A percentile compares a stretch with the other conserved stretches of the same genome.
These are phyloP conservation scores for Thyridium curvatum DNA, from an alignment of 2,329 filamentous ascomycete species.

Conservation along the genomic window DNA sequence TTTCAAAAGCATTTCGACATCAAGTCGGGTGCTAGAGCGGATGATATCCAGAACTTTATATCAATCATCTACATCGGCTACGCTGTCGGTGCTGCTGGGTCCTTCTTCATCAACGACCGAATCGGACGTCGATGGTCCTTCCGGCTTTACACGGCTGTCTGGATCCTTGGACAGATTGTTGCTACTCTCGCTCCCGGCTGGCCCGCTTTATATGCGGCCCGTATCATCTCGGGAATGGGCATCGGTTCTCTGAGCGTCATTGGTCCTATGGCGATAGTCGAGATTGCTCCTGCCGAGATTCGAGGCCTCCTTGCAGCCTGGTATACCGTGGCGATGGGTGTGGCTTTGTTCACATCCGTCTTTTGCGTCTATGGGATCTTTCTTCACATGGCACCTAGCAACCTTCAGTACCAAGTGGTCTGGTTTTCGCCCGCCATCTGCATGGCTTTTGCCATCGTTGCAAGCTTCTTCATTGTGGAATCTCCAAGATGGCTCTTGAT, in stretches of 20 bases:
- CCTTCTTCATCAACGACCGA: constrained; percentile 25
- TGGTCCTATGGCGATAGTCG: constrained; percentile 22
- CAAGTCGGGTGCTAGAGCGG: constrained; percentile 8
- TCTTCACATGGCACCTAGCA: constrained; percentile 17
- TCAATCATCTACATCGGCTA: constrained; percentile 8
- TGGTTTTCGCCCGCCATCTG: constrained; percentile 22
- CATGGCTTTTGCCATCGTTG: constrained; percentile 15
- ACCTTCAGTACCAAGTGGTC: constrained; percentile 20
- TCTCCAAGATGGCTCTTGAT: constrained; percentile 26
- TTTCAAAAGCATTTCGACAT: constrained; percentile 7
- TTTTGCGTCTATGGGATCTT: constrained; percentile 28
- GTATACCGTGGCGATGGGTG: constrained; percentile 25
- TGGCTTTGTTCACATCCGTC: constrained; percentile 20
- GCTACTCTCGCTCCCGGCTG: too few species aligned
- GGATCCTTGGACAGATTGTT: too few species aligned
- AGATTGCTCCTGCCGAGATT: constrained; percentile 24
- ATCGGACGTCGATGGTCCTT: too few species aligned
- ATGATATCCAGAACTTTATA: constrained; percentile 6
- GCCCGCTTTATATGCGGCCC: too few species aligned
- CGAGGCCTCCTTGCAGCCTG: constrained; percentile 24
- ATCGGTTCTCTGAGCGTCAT: constrained; percentile 13
- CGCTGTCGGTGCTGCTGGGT: constrained; percentile 14
- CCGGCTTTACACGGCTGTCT: too few species aligned
- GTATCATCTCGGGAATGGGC: too few species aligned
- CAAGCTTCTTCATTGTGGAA: constrained; percentile 23